Conservation (phyloP, 2,329 filamentous ascomycete species). For the Tolypocladium guangdongense region DNA sequence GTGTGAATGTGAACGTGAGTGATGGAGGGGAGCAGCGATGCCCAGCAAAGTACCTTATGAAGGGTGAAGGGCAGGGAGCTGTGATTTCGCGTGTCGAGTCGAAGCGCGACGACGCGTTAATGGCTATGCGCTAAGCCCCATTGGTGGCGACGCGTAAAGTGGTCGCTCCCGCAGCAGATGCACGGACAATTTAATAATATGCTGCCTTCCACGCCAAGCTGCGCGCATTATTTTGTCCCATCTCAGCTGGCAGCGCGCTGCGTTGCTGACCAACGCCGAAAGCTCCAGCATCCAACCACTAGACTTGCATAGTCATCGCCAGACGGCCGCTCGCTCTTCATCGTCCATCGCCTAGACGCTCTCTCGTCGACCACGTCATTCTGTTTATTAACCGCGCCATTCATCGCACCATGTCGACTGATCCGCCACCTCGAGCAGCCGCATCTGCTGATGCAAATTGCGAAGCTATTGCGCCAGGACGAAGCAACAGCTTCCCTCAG, state of each 20-base stretch:
- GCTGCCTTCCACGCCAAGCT: no score
- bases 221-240: background rate
- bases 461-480: constrained; percentile 16
- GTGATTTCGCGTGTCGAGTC: constrained; percentile 13
- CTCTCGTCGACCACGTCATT: background rate
- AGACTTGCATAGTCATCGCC: background rate
- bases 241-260: background rate
- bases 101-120: constrained; percentile 31
- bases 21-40: background rate
- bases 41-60: no score
- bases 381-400: background rate
- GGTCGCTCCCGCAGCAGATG: no score
- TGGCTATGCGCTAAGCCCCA: constrained; percentile 21
- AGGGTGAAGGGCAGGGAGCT: constrained; percentile 8
- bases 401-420: constrained; percentile 21
- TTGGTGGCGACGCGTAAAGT: constrained; percentile 25
- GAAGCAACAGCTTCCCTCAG: constrained; percentile 49
- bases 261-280: background rate
- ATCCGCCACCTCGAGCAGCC: constrained; percentile 18
- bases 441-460: constrained; percentile 11
- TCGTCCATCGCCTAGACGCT: background rate
- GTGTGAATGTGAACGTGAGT: no score
- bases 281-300: background rate
- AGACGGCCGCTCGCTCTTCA: background rate
- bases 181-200: no score